phyloP scores from a whole-genome alignment of 306 rosid genomes.

The Styphnolobium japonicum region DNA sequence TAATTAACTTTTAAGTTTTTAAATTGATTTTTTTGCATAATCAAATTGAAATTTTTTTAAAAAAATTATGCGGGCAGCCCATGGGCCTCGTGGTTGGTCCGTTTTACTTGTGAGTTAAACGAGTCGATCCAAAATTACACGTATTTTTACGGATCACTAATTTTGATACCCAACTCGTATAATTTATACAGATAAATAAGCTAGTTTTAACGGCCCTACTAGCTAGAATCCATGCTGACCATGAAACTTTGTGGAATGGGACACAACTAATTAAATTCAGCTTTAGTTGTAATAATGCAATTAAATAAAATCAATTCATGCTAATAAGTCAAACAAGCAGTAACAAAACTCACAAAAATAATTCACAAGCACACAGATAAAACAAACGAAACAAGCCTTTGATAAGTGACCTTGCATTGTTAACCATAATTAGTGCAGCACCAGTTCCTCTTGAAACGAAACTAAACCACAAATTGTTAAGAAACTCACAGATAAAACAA shows the following conservation, averaged over 20 bases:
- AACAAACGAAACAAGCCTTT: background rate
- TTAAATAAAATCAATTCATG: background rate
- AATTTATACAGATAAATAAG: too few species aligned
- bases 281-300: background rate
- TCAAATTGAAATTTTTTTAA: too few species aligned
- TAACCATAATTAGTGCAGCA: background rate
- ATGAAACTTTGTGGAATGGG: background rate
- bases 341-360: background rate
- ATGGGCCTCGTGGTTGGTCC: too few species aligned
- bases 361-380: background rate
- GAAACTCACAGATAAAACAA: constrained; percentile 9
- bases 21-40: too few species aligned
- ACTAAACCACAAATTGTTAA: background rate
- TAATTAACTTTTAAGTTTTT: too few species aligned
- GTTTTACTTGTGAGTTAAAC: too few species aligned
- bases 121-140: too few species aligned
- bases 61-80: too few species aligned
- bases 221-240: background rate
- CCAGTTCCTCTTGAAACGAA: background rate
- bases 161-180: too few species aligned
- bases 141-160: too few species aligned
- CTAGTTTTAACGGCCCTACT: too few species aligned
- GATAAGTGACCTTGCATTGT: background rate
- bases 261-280: background rate
- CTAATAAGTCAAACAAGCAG: background rate